Base-by-base conservation (phyloP, 768 basidiomycete species). In the Hericium coralloides region DNA sequence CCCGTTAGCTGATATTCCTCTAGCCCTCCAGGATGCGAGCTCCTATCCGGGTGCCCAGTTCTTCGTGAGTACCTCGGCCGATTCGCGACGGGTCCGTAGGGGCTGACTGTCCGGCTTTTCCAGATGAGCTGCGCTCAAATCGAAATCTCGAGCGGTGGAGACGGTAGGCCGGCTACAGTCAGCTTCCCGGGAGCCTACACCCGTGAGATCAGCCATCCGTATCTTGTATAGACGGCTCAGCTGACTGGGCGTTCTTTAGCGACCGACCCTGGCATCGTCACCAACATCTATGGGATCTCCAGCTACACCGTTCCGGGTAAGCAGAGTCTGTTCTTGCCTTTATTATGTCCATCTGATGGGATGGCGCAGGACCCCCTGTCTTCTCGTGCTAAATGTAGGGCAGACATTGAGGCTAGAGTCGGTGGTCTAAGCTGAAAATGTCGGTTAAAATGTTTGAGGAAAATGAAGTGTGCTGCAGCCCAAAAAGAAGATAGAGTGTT, bases 41-140 rank as follows among this genome's bases (percentile, higher is more conserved):
- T 70, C 63, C 17, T 81, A 80, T 62, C 79, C 79, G 36, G 81
- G 81, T 38, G 81, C 82, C 22, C 80, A 82, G 59, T 71, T 83
- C 70, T 83, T 80, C 62, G 79, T 61, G 38, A 54, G 58, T 48
- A n/a, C n/a, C 12, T 22, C 43, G 26, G 39, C 17, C 61, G 41
- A 10, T n/a, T 39, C 18, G 22, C 12, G 26, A 10, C 5, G 20
- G 38, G 12, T 8, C 7, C 23, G 12, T 12, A 8, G 22, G 3
- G 9, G 2, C 15, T 49, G 26, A 45, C 3, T n/a, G n/a, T 7
- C n/a, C 15, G n/a, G 5, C 12, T 23, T 17, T 47, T 41, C 12
- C 37, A 69, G 68, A 72, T 73, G 70, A 71, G 72, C 56, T 55
- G 72, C 52, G 72, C 70, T 31, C 72, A 73, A 59, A 64, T 73